A percentile compares a stretch with the other conserved stretches of the same genome.
These are phyloP conservation scores for Rubia yunnanensis DNA, from an alignment of 257 asterid genomes.

Conservation along the genomic window DNA sequence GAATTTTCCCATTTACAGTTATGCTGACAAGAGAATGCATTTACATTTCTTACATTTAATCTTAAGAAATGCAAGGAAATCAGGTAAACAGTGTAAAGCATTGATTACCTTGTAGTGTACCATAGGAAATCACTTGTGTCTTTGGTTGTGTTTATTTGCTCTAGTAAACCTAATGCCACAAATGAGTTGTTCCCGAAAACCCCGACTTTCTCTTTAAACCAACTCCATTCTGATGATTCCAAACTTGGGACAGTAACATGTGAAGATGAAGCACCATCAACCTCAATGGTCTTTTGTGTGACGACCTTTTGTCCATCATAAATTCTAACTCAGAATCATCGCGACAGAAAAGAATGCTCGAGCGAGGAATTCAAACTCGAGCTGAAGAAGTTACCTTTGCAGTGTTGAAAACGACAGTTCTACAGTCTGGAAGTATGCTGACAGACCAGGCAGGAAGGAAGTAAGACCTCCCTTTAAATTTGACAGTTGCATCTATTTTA, in stretches of 20 bases:
- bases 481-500: slow-evolving; percentile 49
- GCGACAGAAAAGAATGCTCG: not conserved
- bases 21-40: slow-evolving; percentile 41
- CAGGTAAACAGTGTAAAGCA: not conserved
- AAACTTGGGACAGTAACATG: slow-evolving; percentile 22
- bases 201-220: slow-evolving; percentile 61
- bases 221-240: slow-evolving; percentile 50
- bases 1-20: slow-evolving; percentile 25
- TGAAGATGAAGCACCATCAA: slow-evolving; percentile 22
- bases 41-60: too few relatives aligned
- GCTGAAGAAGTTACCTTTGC: slow-evolving; percentile 47
- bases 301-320: slow-evolving; percentile 26
- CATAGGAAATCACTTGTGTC: slow-evolving; percentile 68
- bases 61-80: not conserved
- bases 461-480: slow-evolving; percentile 54
- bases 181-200: slow-evolving; percentile 40
- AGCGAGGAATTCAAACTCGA: not conserved
- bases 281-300: slow-evolving; percentile 33
- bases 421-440: slow-evolving; percentile 80
- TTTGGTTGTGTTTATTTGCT: slow-evolving; percentile 81
- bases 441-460: slow-evolving; percentile 87
- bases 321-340: slow-evolving; percentile 7
- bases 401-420: slow-evolving; percentile 58
- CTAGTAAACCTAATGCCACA: slow-evolving; percentile 38
- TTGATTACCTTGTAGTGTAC: slow-evolving; percentile 54